Evolutionary conservation across 176 grass and related monocot genomes (phyloP), one percentile per base, ranked within the genome.

Genomic region (Phoenix roebelenii): DNA sequence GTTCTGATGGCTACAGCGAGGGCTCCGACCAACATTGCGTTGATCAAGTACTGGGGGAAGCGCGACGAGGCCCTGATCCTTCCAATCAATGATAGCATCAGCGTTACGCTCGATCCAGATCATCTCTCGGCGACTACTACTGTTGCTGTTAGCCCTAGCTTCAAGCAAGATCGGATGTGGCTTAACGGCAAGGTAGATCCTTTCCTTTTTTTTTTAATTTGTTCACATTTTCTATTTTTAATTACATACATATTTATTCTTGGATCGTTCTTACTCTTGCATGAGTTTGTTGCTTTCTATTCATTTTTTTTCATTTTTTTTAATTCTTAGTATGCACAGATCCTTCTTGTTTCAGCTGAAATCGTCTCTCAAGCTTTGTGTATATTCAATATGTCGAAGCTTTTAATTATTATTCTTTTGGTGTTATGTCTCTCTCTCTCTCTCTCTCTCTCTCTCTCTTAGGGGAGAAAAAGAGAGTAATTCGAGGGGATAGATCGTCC

Each of bases 1-100:
- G 70, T 88, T 23, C 65, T 92, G 50, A 97, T 78, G 93, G 87
- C 84, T 49, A 97, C 93, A 66, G 93, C 75, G 7, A 74, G 84
- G 39, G 75, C 93, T 16, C 93, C 93, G 12, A 97, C 93, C 56
- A 97, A 97, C 87, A 97, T 97, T 49, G 93, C 93, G 6, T 84
- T 97, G 30, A 97, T 97, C 61, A 97, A 92, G 78, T 97, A 97
- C 78, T 97, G 87, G 93, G 93, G 93, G 0, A 97, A 97, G 93
- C 78, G 93, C 49, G 93, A 92, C 73, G 93, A 92, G 79, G 75
- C 67, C 25, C 84, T 97, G 60, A 92, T 97, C 59, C 87, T 97
- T 44, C 93, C 93, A 18, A 69, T 88, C 70, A 97, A 92, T 32
- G 93, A 97, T 55, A 97, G 93, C 73, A 85, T 97, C 78, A 97